Percentiles rank a stretch among this genome's conserved stretches.
Conservation (phyloP, 345 rosid species). For the Dipteronia sinensis region DNA sequence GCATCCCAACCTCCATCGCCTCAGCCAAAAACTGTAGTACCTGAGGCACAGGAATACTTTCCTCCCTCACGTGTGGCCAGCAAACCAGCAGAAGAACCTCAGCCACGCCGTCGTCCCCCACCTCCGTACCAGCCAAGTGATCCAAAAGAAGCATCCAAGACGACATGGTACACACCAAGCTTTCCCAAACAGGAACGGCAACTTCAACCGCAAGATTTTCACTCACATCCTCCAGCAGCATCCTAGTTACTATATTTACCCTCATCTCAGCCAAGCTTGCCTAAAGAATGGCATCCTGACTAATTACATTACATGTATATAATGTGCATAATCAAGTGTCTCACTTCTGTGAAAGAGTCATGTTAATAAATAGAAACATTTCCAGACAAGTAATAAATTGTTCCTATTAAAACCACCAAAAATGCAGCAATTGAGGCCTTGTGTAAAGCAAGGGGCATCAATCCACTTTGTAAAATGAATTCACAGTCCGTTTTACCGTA, state of each 20-base stretch:
- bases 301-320: neutral
- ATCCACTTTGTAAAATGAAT: no score
- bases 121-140: neutral
- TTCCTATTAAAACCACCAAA: neutral
- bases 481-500: no score
- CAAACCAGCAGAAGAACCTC: neutral
- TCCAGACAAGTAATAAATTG: neutral
- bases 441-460: no score
- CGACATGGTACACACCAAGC: neutral
- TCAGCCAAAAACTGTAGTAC: no score
- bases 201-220: constrained; percentile 48
- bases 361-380: neutral
- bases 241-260: constrained; percentile 53
- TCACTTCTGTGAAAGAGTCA: neutral
- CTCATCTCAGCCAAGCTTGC: constrained; percentile 70
- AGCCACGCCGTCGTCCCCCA: neutral
- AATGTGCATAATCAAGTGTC: neutral
- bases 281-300: neutral
- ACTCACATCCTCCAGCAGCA: constrained; percentile 56
- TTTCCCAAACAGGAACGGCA: neutral
- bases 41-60: no score
- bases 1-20: no score
- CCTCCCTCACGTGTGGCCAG: no score
- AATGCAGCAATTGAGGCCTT: neutral
- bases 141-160: neutral